Percentiles rank a stretch among this genome's conserved stretches.
Conservation (phyloP, 2,329 filamentous ascomycete species). For the Xylariaceae sp. region DNA sequence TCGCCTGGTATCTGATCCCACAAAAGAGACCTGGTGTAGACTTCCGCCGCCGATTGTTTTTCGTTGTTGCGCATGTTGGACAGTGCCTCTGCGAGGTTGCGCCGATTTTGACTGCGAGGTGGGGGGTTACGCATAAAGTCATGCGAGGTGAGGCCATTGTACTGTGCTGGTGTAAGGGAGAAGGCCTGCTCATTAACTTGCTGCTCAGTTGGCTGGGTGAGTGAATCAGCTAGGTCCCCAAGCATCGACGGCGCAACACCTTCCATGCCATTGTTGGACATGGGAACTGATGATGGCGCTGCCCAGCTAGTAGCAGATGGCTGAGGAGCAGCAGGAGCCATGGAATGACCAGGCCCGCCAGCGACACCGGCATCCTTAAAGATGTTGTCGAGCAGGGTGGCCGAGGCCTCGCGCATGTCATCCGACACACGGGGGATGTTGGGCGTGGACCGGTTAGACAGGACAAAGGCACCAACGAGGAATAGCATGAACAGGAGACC, state of each 20-base stretch:
- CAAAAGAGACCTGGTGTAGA: slow-evolving; percentile 87
- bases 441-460: slow-evolving; percentile 72
- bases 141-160: slow-evolving; percentile 75
- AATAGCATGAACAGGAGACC: slow-evolving; percentile 91
- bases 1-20: slow-evolving; percentile 93
- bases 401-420: slow-evolving; percentile 73
- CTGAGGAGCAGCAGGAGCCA: slow-evolving; percentile 45
- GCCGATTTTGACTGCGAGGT: slow-evolving; percentile 59
- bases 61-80: slow-evolving; percentile 69
- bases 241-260: slow-evolving; percentile 56
- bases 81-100: slow-evolving; percentile 76
- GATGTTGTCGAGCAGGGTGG: slow-evolving; percentile 73
- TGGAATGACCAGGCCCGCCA: slow-evolving; percentile 32
- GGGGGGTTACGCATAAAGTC: slow-evolving; percentile 55
- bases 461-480: slow-evolving; percentile 91
- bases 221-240: slow-evolving; percentile 61
- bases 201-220: slow-evolving; percentile 73
- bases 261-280: slow-evolving; percentile 41
- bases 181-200: slow-evolving; percentile 88
- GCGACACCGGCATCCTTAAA: slow-evolving; percentile 73
- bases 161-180: slow-evolving; percentile 79
- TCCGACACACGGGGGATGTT: slow-evolving; percentile 75
- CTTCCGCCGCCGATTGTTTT: slow-evolving; percentile 75
- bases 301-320: slow-evolving; percentile 47
- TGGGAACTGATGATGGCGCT: slow-evolving; percentile 33